These are phyloP conservation scores for Drechslerella dactyloides DNA, from an alignment of 2,329 filamentous ascomycete genomes.

Conservation along the genomic window DNA sequence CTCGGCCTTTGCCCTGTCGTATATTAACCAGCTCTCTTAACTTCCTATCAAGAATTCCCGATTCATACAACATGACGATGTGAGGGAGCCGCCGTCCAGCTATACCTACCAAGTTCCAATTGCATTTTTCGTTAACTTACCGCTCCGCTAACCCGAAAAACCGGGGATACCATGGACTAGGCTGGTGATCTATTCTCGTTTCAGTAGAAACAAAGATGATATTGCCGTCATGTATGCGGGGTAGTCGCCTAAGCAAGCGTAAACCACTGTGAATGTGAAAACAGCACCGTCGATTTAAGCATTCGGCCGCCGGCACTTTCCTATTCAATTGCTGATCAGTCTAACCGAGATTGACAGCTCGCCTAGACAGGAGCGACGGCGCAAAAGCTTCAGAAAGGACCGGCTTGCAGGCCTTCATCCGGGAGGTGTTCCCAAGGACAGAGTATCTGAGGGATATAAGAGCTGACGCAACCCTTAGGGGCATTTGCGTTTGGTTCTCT, in stretches of 20 bases:
- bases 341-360: slow-evolving; percentile 24
- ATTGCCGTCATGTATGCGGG: slow-evolving; percentile 23
- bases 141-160: slow-evolving; percentile 13
- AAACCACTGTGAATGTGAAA: slow-evolving; percentile 4
- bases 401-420: neutral
- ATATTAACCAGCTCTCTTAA: no score
- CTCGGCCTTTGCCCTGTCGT: no score
- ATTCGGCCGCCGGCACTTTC: slow-evolving; percentile 16
- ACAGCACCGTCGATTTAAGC: slow-evolving; percentile 28
- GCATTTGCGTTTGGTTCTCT: neutral
- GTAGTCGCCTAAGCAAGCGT: slow-evolving; percentile 8
- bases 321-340: slow-evolving; percentile 32
- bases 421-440: neutral
- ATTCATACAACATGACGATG: neutral
- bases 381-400: slow-evolving; percentile 3
- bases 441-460: neutral
- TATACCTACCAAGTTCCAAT: slow-evolving; percentile 8
- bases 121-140: slow-evolving; percentile 14
- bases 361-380: slow-evolving; percentile 8
- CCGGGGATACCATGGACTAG: slow-evolving; percentile 28
- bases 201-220: slow-evolving; percentile 5
- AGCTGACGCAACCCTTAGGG: neutral
- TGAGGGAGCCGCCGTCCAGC: slow-evolving; percentile 1
- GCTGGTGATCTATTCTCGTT: slow-evolving; percentile 22
- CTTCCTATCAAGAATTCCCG: no score